Evolutionary conservation across 2,329 filamentous ascomycete genomes (phyloP), one percentile per base, ranked within the genome.

Genomic region (Lecanicillium sp.): DNA sequence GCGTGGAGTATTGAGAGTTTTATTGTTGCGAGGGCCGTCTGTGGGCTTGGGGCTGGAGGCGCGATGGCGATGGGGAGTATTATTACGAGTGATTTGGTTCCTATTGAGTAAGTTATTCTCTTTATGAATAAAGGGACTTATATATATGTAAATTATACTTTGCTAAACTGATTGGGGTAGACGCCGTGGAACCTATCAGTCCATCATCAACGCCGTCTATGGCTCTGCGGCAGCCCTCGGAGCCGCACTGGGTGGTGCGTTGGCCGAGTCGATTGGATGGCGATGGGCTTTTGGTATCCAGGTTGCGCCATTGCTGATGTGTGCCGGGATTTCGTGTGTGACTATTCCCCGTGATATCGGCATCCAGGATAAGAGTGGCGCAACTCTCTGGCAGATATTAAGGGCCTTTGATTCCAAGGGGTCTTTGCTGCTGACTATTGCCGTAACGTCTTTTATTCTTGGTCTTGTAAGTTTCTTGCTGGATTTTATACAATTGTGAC

Each of bases 221-320:
- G 81, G 80, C 3, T 43, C 68, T n/a, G 72, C 66, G 0, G 65
- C 71, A 3, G 68, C 73, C 6, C 61, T 77, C 3, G 83, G 83
- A 3, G 82, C 81, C 2, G 81, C 81, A 0, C 65, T 83, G 6
- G 83, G 83, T 12, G 83, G 83, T 2, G 67, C 78, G 37, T 74
- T 88, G 51, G 80, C 80, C 17, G 82, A 87, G 51, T 67, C 64
- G 25, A 57, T 87, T 2, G 83, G 83, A 20, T 88, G 83, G 83
- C 66, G 83, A 30, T 83, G 79, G 78, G 80, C 81, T 40, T 86
- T 81, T 52, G 75, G 74, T 38, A 57, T 80, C 7, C 78, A 82
- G 55, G 62, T 80, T 4, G 68, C 73, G 3, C 60, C 65, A 0
- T 50, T 80, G 20, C 18, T 70, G 0, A 34, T 73, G 2, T 70